Evolutionary conservation across 805 yeast genomes (phyloP).

Genomic region (Myxozyma melibiosi): DNA sequence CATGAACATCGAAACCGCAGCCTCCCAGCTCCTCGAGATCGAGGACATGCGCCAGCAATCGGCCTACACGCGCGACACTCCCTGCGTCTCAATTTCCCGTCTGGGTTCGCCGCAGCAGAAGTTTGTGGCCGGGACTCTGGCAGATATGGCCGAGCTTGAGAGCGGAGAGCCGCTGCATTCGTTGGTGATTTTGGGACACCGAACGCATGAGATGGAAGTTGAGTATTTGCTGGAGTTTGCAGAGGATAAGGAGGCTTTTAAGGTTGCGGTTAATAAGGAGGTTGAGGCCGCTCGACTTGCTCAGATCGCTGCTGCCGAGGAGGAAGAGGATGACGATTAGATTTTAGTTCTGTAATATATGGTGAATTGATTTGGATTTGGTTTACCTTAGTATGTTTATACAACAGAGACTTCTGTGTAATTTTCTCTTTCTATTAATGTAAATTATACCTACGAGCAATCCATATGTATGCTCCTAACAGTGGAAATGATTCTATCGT

Average conservation of each 20-base stretch:
- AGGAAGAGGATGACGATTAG: conserved; percentile 24
- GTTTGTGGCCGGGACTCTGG: conserved; percentile 82
- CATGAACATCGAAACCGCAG: conserved; percentile 90
- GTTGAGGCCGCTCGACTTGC: conserved; percentile 23
- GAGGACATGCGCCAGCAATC: conserved; percentile 75
- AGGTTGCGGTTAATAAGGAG: conserved; percentile 49
- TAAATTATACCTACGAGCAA: too few relatives aligned
- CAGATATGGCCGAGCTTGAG: conserved; percentile 77
- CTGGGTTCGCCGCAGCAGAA: conserved; percentile 82
- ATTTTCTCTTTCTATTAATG: too few relatives aligned
- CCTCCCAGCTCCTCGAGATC: conserved; percentile 81
- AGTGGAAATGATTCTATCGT: too few relatives aligned
- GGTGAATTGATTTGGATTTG: not conserved
- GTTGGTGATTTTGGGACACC: conserved; percentile 86
- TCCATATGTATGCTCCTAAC: too few relatives aligned
- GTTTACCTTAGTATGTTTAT: not conserved
- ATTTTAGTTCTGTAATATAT: not conserved
- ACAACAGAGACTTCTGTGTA: not conserved
- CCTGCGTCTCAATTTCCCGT: conserved; percentile 91
- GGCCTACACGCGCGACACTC: conserved; percentile 84
- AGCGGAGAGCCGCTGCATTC: conserved; percentile 96
- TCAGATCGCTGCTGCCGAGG: conserved; percentile 2
- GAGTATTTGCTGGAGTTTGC: conserved; percentile 81
- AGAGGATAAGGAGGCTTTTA: conserved; percentile 57
- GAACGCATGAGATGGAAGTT: conserved; percentile 85